Evolutionary conservation across 2,329 filamentous ascomycete genomes (phyloP), one percentile per base, ranked within the genome.

Genomic region (Aspergillus luchuensis): DNA sequence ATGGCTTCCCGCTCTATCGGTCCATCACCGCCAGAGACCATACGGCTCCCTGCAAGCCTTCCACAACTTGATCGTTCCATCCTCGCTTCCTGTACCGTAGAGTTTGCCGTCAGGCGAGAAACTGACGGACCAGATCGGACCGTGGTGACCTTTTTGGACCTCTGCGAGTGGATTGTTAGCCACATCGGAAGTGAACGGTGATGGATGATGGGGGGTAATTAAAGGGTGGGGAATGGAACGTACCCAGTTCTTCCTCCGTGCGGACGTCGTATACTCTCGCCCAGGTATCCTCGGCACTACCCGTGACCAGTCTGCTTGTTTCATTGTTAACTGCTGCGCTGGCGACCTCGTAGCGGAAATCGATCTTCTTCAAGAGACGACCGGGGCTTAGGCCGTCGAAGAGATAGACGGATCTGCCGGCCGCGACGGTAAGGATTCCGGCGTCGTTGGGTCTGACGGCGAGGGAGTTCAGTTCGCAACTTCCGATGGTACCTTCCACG

Each of bases 91-190:
- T 1, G 95, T 99, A 1, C 93, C 95, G 73, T 98, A 99, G 7
- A 99, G 81, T 74, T 96, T 97, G 50, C 93, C 93, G 72, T 99
- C 95, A 0, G 95, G 95, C 0, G 93, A 95, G 77, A 97, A 99
- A 59, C 90, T 89, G 61, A 96, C 88, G 5, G 92, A 97, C 95
- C 95, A 99, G 63, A 99, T 95, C 1, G 94, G 94, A 1, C 95
- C 95, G 72, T 99, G 95, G 69, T 99, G 95, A 23, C 95, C 95
- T 78, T 97, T 97, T 80, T 96, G 91, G 11, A 94, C 89, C 74
- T 98, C 95, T 89, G 63, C 17, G 33, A 28, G 10, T 48, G 10
- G 38, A 15, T 2, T 49, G 54, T 63, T 60, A 65, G 57, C 6
- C 28, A 30, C 28, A 30, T 30, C 3, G 10, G 10, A 30, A 11